These are phyloP conservation scores for Aspergillus persii DNA, from an alignment of 2,329 filamentous ascomycete species.

Conservation along the genomic window DNA sequence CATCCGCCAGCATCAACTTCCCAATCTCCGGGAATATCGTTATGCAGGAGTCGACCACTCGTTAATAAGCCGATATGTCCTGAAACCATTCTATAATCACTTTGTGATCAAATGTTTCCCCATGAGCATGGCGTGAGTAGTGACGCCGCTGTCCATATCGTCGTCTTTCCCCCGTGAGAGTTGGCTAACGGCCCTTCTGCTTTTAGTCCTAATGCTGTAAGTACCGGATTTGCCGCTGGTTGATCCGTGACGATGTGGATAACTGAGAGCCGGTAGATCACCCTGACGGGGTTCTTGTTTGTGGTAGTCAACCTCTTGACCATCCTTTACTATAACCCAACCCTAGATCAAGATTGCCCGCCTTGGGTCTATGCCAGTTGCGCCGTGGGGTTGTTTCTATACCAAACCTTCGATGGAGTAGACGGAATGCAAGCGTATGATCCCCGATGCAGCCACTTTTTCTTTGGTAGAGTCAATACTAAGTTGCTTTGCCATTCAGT, in stretches of 20 bases:
- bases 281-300: slow-evolving; percentile 84
- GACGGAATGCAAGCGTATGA: slow-evolving; percentile 89
- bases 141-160: slow-evolving; percentile 3
- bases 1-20: slow-evolving; percentile 86
- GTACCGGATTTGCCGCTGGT: slow-evolving; percentile 19
- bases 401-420: slow-evolving; percentile 97
- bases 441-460: slow-evolving; percentile 1
- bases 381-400: slow-evolving; percentile 85
- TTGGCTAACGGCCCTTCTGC: slow-evolving; percentile 16
- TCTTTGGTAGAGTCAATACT: slow-evolving; percentile 5
- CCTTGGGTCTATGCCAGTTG: slow-evolving; percentile 93
- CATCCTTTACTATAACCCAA: slow-evolving; percentile 93
- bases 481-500: slow-evolving; percentile 40
- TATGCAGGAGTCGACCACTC: slow-evolving; percentile 92
- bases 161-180: slow-evolving; percentile 4
- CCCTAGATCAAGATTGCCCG: slow-evolving; percentile 88
- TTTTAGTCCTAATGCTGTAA: slow-evolving; percentile 50
- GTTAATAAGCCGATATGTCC: slow-evolving; percentile 82
- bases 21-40: slow-evolving; percentile 89
- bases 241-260: slow-evolving; percentile 6
- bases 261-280: slow-evolving; percentile 58
- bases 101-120: slow-evolving; percentile 93
- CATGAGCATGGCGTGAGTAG: slow-evolving; percentile 80
- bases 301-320: slow-evolving; percentile 87
- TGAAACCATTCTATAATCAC: slow-evolving; percentile 97